Conservation (phyloP, 441 rosid genomes). For the Dalechampia spathulata region DNA sequence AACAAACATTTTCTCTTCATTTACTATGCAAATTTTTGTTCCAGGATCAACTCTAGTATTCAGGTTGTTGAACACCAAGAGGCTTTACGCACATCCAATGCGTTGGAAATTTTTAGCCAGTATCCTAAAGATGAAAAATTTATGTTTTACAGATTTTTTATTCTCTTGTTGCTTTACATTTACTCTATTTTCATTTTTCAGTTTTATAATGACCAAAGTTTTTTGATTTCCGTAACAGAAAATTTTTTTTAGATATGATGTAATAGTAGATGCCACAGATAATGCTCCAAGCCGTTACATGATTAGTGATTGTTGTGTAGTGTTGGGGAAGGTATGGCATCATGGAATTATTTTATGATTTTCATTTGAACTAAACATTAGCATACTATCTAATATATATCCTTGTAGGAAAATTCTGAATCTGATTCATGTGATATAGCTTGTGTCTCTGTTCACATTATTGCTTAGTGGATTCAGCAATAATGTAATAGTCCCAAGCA, state of each 20-base stretch:
- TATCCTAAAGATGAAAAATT: slow-evolving; percentile 41
- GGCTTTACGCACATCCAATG: slow-evolving; percentile 83
- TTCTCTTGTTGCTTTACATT: not conserved
- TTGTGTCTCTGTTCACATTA: not conserved
- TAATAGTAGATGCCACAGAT: slow-evolving; percentile 88
- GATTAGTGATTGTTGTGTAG: slow-evolving; percentile 95
- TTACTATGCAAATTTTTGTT: slow-evolving; percentile 4
- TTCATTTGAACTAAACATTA: not conserved
- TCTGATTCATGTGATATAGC: not conserved
- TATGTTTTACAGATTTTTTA: not conserved
- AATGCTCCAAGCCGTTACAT: slow-evolving; percentile 96
- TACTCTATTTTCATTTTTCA: not conserved
- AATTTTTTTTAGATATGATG: slow-evolving; percentile 53
- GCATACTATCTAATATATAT: not conserved
- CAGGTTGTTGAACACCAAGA: slow-evolving; percentile 67
- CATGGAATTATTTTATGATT: not conserved
- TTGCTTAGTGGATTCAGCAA: not conserved
- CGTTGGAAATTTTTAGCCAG: slow-evolving; percentile 82
- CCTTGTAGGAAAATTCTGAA: not conserved
- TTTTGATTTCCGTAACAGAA: slow-evolving; percentile 30
- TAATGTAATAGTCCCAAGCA: not conserved
- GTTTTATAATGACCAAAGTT: slow-evolving; percentile 2
- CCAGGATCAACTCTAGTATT: slow-evolving; percentile 74
- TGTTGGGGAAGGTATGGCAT: slow-evolving; percentile 69
- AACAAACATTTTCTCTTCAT: not conserved